Conservation (phyloP, 306 rosid genomes). For the Prunus campanulata region DNA sequence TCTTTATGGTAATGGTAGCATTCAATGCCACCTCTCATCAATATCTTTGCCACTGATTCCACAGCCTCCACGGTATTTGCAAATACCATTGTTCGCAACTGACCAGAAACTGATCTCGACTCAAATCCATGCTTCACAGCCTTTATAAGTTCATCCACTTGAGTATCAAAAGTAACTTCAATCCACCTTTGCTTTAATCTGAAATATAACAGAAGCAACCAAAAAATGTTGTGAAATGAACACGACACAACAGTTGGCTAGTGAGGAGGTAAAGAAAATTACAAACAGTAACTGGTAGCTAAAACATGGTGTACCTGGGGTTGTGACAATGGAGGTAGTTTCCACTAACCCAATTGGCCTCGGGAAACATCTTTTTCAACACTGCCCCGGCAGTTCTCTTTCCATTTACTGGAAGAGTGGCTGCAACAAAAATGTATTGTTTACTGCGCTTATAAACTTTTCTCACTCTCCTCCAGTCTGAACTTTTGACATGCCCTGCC, state of each 20-base stretch:
- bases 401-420: constrained; percentile 95
- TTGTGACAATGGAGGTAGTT: constrained; percentile 91
- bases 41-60: constrained; percentile 78
- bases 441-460: constrained; percentile 74
- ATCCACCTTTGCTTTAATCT: constrained; percentile 91
- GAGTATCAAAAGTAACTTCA: constrained; percentile 71
- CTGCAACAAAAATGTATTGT: constrained; percentile 93
- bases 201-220: constrained; percentile 24
- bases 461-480: constrained; percentile 81
- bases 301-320: constrained; percentile 57
- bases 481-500: constrained; percentile 36
- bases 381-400: constrained; percentile 88
- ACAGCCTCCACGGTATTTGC: constrained; percentile 92
- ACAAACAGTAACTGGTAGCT: constrained; percentile 3
- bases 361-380: constrained; percentile 82
- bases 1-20: constrained; percentile 79
- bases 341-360: constrained; percentile 84
- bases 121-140: constrained; percentile 59
- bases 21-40: constrained; percentile 58
- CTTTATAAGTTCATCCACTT: constrained; percentile 78
- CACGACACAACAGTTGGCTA: constrained; percentile 8
- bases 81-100: constrained; percentile 77
- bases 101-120: constrained; percentile 40
- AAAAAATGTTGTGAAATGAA: background rate
- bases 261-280: constrained; percentile 11